Conservation (phyloP, 1,139 yeast species). For the Suhomyces taliae region DNA sequence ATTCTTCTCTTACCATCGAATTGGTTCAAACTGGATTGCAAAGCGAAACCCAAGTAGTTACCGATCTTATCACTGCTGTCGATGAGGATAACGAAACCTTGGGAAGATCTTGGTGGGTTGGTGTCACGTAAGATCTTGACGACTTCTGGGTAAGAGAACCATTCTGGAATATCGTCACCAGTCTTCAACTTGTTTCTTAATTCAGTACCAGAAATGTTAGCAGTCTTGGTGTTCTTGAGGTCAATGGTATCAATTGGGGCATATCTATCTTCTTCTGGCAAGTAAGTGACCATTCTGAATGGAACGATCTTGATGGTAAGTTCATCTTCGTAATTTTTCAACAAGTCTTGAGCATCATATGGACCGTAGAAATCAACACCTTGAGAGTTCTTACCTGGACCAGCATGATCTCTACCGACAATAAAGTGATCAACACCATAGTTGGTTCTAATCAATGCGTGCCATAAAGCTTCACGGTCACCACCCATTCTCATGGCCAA, state of each 20-base stretch:
- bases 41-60: constrained; percentile 67
- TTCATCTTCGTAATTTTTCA: constrained; percentile 72
- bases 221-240: constrained; percentile 67
- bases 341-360: constrained; percentile 91
- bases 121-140: constrained; percentile 87
- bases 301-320: constrained; percentile 83
- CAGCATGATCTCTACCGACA: constrained; percentile 98
- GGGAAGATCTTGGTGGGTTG: constrained; percentile 87
- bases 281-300: constrained; percentile 93
- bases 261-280: constrained; percentile 93
- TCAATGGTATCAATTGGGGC: constrained; percentile 94
- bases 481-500: constrained; percentile 99
- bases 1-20: constrained; percentile 84
- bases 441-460: constrained; percentile 93
- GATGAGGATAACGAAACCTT: constrained; percentile 78
- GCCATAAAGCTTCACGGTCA: constrained; percentile 98
- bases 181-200: constrained; percentile 83
- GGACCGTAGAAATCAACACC: constrained; percentile 97
- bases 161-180: constrained; percentile 87
- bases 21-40: constrained; percentile 89
- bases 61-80: constrained; percentile 59
- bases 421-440: constrained; percentile 97
- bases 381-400: constrained; percentile 91
- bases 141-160: constrained; percentile 98
- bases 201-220: constrained; percentile 94